Evolutionary conservation across 768 basidiomycete species (phyloP), one percentile per base, ranked within the genome.

Genomic region (Leucosporidium creatinivorum): DNA sequence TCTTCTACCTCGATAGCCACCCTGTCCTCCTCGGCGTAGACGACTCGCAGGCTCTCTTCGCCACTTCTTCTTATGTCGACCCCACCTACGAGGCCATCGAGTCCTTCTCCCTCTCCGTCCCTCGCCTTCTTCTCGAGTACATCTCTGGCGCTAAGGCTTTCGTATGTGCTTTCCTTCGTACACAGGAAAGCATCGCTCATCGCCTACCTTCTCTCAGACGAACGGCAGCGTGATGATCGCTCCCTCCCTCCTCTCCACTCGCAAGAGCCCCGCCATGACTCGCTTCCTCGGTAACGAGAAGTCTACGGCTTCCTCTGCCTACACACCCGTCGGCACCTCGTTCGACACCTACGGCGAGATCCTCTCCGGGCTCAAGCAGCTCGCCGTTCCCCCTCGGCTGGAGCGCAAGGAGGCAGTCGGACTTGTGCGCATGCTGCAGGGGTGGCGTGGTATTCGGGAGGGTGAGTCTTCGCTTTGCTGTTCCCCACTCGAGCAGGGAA

Each of bases 21-120:
- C 68, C 71, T 4, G 68, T 73, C 4, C 58, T 73, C 19, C 60
- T 73, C 50, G 68, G 66, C 5, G 26, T 69, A 60, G 71, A 73
- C 54, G 62, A 67, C 47, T 50, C 51, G 19, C 68, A 73, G 48
- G 36, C 63, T 15, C 63, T 73, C 31, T 73, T 73, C 44, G 50
- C 60, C 39, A 62, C 57, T 26, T 49, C 63, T 6, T 8, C 10
- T 15, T 69, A 69, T 58, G 54, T 69, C 61, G 65, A 68, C 61
- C 71, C 71, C 19, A 59, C 61, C 12, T 73, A 73, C 71, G 30
- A 61, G 30, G 18, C 55, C 1, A 18, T 73, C 58, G 68, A 73
- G 50, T 4, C 71, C 2, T 69, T 58, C 66, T 48, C 51, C 17
- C 71, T 73, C 39, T 59, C 66, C 56, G 60, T 73, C 19, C 71